phyloP scores from a whole-genome alignment of 768 basidiomycete species.

The Russula emetica region DNA sequence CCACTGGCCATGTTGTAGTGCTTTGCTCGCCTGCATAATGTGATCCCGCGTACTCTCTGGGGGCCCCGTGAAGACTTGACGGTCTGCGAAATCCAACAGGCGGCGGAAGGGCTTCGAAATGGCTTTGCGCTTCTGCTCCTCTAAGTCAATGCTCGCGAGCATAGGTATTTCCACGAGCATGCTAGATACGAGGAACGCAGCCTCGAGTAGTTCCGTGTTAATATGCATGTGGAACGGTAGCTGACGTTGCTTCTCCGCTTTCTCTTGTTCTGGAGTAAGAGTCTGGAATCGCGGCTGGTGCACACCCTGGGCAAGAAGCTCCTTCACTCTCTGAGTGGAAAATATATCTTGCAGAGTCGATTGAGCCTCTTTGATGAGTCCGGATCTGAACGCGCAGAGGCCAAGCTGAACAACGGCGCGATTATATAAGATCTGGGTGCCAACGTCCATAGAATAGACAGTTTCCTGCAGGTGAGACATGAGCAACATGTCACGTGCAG shows the following conservation, averaged over 20 bases:
- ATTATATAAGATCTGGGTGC: conserved; percentile 97
- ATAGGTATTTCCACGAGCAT: conserved; percentile 98
- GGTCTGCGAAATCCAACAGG: conserved; percentile 91
- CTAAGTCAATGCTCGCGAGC: conserved; percentile 89
- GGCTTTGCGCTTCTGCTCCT: conserved; percentile 87
- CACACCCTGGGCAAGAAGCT: conserved; percentile 93
- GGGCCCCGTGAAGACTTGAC: conserved; percentile 95
- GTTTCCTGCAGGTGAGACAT: conserved; percentile 99
- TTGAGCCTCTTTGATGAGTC: conserved; percentile 91
- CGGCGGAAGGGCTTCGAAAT: conserved; percentile 97
- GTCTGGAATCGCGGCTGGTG: conserved; percentile 89
- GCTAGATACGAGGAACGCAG: conserved; percentile 95
- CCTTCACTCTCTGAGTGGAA: conserved; percentile 93
- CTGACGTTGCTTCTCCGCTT: conserved; percentile 91
- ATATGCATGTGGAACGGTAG: conserved; percentile 99
- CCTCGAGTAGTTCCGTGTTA: conserved; percentile 95
- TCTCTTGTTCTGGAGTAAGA: conserved; percentile 91
- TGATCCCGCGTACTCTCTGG: conserved; percentile 99
- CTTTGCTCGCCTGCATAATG: conserved; percentile 98
- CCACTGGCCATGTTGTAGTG: conserved; percentile 96
- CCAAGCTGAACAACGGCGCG: conserved; percentile 96
- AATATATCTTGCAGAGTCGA: conserved; percentile 93
- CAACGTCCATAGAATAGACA: conserved; percentile 92
- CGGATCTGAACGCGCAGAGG: conserved; percentile 92
- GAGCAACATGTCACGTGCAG: conserved; percentile 93